Base-by-base conservation (phyloP, 2,329 filamentous ascomycete species). In the Hymenoscyphus linearis region DNA sequence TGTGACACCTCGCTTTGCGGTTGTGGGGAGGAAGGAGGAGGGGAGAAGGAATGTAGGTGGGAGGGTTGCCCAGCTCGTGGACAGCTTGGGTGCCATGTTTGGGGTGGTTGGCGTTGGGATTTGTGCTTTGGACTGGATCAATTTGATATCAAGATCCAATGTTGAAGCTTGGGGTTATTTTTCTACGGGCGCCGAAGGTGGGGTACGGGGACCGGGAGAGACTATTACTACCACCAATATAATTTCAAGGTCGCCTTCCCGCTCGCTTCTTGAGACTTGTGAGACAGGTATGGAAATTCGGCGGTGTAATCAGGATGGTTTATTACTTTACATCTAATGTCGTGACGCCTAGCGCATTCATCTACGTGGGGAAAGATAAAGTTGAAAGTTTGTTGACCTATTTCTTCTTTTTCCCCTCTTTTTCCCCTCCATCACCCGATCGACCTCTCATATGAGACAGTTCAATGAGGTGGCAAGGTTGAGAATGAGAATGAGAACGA, bases 291-390 rank as follows among this genome's bases (percentile, higher is more conserved):
- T 70, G 65, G 66, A 63, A 71, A 66, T 59, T 55, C 59, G 55
- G 55, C 60, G 58, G 59, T 47, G 56, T 47, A 60, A 13, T 57
- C 54, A 76, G 72, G 31, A 96, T 99, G 95, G 95, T 99, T 54
- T 96, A 90, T 78, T 98, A 98, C 76, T 98, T 95, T 75, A 95
- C 87, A 1, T 98, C 93, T 27, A 93, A 85, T 64, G 85, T 86
- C 50, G 91, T 96, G 44, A 82, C 87, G 13, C 93, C 95, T 1
- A 74, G 91, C 35, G 93, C 91, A 50, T 93, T 88, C 74, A 86
- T 99, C 72, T 99, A 99, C 74, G 91, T 97, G 62, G 95, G 95
- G 76, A 99, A 98, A 77, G 95, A 99, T 81, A 99, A 99, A 79
- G 93, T 95, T 70, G 95, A 99, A 80, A 99, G 95, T 97, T 81